These are phyloP conservation scores for Cordyceps pruinosa DNA, from an alignment of 2,329 filamentous ascomycete genomes.

Conservation along the genomic window DNA sequence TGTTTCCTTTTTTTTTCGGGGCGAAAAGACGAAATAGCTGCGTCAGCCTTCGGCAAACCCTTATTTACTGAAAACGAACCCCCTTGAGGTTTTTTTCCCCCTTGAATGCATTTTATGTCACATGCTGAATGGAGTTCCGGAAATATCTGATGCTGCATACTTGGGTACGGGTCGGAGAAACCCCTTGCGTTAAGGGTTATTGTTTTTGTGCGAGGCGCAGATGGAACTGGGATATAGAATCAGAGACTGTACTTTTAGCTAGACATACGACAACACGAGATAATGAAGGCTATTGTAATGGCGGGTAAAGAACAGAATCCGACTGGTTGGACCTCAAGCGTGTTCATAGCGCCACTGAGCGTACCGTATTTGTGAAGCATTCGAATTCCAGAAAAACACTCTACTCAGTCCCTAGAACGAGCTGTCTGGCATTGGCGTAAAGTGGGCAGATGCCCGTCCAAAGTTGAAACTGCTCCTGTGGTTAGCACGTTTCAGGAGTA, in stretches of 20 bases:
- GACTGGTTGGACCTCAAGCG: too few species aligned
- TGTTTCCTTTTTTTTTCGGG: not conserved
- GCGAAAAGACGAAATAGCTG: not conserved
- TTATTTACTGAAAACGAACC: not conserved
- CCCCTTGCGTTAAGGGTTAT: not conserved
- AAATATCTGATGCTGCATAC: not conserved
- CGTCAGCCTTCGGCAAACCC: slow-evolving; percentile 1
- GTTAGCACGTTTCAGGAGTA: slow-evolving; percentile 16
- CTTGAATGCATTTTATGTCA: slow-evolving; percentile 1
- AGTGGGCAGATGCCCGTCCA: slow-evolving; percentile 78
- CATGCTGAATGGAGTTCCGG: not conserved
- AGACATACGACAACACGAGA: not conserved
- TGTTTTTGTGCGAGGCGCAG: not conserved
- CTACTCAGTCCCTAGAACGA: slow-evolving; percentile 39
- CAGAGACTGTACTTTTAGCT: not conserved
- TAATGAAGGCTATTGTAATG: not conserved
- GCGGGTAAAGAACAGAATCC: not conserved
- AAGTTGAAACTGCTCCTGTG: slow-evolving; percentile 55
- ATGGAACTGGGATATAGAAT: slow-evolving; percentile 1
- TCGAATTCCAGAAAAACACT: not conserved
- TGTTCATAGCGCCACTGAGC: too few species aligned
- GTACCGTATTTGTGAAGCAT: not conserved
- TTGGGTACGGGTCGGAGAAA: not conserved
- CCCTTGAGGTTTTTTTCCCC: not conserved
- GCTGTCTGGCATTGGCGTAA: slow-evolving; percentile 60